Percentiles rank a stretch among this genome's conserved stretches.
Conservation (phyloP, 1,139 yeast genomes). For the Scheffersomyces segobiensis region DNA sequence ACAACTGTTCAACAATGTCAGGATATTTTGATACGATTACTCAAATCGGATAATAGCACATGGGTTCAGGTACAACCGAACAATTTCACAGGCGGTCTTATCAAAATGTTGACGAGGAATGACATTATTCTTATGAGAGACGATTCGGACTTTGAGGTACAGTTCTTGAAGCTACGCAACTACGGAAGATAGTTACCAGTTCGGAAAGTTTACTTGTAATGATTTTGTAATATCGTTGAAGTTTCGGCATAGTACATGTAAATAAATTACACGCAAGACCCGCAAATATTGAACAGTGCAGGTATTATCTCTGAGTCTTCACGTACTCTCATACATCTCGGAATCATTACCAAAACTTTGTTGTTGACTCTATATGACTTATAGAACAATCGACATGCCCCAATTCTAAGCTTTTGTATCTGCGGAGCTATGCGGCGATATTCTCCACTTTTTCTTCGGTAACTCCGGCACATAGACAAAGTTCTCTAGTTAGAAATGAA, state of each 20-base stretch:
- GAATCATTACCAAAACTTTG: neutral
- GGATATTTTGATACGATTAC: slow-evolving; percentile 6
- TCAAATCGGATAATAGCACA: slow-evolving; percentile 7
- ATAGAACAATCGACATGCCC: neutral
- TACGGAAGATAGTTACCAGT: slow-evolving; percentile 7
- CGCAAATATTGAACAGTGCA: neutral
- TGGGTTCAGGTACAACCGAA: slow-evolving; percentile 17
- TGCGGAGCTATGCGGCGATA: neutral
- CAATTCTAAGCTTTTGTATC: neutral
- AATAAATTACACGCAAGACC: neutral
- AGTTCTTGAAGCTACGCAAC: slow-evolving; percentile 12
- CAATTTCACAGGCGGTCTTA: slow-evolving; percentile 12
- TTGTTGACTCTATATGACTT: neutral
- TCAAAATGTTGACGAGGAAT: slow-evolving; percentile 18
- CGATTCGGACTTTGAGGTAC: slow-evolving; percentile 9
- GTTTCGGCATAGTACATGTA: neutral
- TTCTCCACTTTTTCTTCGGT: neutral
- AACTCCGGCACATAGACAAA: neutral
- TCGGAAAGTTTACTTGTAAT: neutral
- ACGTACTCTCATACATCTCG: neutral
- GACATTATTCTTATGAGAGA: slow-evolving; percentile 15
- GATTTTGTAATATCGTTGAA: neutral
- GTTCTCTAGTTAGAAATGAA: neutral
- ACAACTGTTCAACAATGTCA: slow-evolving; percentile 11
- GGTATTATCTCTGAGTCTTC: neutral